Evolutionary conservation across 805 yeast species (phyloP), one percentile per base, ranked within the genome.

Genomic region (Ogataea pilisensis): DNA sequence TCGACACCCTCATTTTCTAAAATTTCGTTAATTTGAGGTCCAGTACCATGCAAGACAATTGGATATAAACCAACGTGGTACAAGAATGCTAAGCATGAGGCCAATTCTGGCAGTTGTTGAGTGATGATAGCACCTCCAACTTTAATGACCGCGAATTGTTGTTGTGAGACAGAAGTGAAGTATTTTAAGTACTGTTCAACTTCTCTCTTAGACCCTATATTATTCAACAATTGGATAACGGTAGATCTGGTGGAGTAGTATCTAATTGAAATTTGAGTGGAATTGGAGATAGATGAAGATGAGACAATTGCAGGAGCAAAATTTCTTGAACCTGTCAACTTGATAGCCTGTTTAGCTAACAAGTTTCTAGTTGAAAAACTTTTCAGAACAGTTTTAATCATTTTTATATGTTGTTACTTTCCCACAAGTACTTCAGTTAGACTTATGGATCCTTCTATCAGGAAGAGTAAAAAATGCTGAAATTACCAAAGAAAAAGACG

Each of bases 41-140:
- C 99, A 1, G 99, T 93, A 22, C 99, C 99, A 61, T 93, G 99
- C 43, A 93, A 75, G 8, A 93, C 95, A 47, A 93, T 89, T 20
- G 99, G 99, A 57, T 89, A 93, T 45, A 93, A 75, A 11, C 99
- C 99, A 38, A 93, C 96, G 60, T 93, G 99, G 70, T 93, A 93
- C 50, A 93, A 71, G 65, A 93, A 93, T 4, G 98, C 97, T 49
- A 93, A 72, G 58, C 97, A 90, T 1, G 96, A 86, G 0, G 99
- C 99, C 53, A 93, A 71, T 66, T 91, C 96, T 8, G 89, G 85
- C 48, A 93, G 69, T 55, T 91, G 93, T 53, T 93, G 95, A 35
- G 98, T 91, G 63, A 93, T 93, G 57, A 93, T 91, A 29, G 99
- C 99, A 49, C 99, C 99, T 31, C 99, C 99, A 33, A 93, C 99